These are phyloP conservation scores for Psilocybe subaeruginosa DNA, from an alignment of 768 basidiomycete genomes.

Conservation along the genomic window DNA sequence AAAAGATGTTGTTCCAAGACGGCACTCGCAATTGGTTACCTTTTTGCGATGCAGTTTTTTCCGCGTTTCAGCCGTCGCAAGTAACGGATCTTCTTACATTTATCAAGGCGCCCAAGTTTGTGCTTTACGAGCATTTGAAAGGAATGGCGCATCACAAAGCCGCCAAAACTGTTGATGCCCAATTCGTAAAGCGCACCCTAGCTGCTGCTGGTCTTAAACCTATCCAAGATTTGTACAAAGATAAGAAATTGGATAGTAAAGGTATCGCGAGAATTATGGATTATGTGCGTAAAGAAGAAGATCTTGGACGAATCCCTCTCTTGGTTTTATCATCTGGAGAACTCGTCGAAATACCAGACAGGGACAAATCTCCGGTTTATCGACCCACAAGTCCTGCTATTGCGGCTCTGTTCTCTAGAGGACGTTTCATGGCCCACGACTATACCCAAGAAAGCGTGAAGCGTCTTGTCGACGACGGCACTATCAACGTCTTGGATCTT, in stretches of 20 bases:
- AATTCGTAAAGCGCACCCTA: not conserved
- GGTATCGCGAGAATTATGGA: slow-evolving; percentile 3
- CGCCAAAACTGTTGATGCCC: not conserved
- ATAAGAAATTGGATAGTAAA: not conserved
- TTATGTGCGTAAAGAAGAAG: not conserved
- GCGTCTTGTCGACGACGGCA: not conserved
- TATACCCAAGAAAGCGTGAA: not conserved
- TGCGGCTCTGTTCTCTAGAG: slow-evolving; percentile 1
- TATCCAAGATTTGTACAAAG: not conserved
- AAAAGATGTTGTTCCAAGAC: slow-evolving; percentile 12
- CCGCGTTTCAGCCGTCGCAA: slow-evolving; percentile 16
- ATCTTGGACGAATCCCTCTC: not conserved
- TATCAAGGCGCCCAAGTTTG: slow-evolving; percentile 20
- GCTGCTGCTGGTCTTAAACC: not conserved
- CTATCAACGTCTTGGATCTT: slow-evolving; percentile 5
- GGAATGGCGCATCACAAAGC: not conserved
- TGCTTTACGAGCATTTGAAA: slow-evolving; percentile 4
- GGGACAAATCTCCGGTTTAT: not conserved
- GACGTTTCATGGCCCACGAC: slow-evolving; percentile 3
- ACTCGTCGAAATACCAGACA: not conserved
- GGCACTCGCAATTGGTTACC: slow-evolving; percentile 1
- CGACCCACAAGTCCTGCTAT: not conserved
- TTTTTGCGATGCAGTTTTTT: slow-evolving; percentile 20
- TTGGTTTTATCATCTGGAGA: not conserved
- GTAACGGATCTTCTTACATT: slow-evolving; percentile 23